These are phyloP conservation scores for Microbotryomycetes sp. DNA, from an alignment of 1,284 basidiomycete species.

Conservation along the genomic window DNA sequence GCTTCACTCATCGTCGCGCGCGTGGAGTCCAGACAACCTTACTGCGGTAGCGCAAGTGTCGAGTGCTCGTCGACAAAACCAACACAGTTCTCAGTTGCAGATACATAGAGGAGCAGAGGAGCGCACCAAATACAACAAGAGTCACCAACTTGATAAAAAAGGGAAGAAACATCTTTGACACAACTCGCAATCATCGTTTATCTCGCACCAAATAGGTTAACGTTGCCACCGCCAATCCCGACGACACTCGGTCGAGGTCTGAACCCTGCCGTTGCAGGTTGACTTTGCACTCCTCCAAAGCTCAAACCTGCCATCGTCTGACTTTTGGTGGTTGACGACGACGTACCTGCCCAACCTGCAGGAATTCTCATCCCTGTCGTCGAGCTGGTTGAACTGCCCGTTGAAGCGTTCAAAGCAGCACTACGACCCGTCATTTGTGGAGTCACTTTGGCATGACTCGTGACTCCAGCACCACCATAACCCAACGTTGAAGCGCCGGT, in stretches of 20 bases:
- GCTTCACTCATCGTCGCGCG: not conserved
- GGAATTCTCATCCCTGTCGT: constrained; percentile 23
- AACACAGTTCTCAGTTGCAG: too few relatives aligned
- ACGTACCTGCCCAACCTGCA: constrained; percentile 12
- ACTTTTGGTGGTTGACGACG: not conserved
- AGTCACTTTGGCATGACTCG: constrained; percentile 4
- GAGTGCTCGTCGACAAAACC: too few relatives aligned
- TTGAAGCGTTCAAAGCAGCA: not conserved
- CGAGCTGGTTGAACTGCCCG: not conserved
- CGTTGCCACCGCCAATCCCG: not conserved
- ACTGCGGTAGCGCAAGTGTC: too few relatives aligned
- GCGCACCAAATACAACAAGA: not conserved
- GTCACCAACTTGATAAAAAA: too few relatives aligned
- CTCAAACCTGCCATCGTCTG: not conserved
- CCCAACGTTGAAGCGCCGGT: not conserved
- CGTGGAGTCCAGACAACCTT: too few relatives aligned
- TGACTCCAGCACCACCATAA: not conserved
- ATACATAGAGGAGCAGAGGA: too few relatives aligned
- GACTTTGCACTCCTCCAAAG: not conserved
- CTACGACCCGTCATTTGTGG: not conserved
- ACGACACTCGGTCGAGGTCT: not conserved
- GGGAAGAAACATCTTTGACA: too few relatives aligned
- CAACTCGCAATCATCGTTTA: too few relatives aligned
- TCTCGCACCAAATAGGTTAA: not conserved
- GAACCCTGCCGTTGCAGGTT: not conserved